Conservation (phyloP, 2,329 filamentous ascomycete species). For the Fusarium sp. region DNA sequence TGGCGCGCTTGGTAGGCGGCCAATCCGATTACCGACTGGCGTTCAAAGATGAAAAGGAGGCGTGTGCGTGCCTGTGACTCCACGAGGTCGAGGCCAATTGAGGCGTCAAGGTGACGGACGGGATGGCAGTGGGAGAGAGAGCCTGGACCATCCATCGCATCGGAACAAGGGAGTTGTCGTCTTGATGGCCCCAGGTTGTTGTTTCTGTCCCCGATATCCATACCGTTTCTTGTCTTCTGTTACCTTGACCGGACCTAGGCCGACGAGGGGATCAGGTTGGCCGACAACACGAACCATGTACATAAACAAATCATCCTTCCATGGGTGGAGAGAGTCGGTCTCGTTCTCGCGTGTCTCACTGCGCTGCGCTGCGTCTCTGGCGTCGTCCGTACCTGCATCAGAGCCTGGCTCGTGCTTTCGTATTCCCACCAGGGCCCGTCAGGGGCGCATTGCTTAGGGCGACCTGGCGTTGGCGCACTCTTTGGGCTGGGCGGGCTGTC, state of each 20-base stretch:
- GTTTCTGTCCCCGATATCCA: slow-evolving; percentile 8
- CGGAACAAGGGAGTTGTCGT: not conserved
- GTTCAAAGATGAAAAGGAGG: slow-evolving; percentile 3
- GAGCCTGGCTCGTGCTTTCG: slow-evolving; percentile 45
- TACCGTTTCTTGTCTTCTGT: slow-evolving; percentile 12
- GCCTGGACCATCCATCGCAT: not conserved
- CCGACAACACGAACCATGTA: slow-evolving; percentile 4
- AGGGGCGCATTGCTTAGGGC: slow-evolving; percentile 32
- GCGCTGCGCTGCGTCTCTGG: slow-evolving; percentile 17
- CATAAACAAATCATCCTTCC: slow-evolving; percentile 4
- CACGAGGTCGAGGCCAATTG: not conserved
- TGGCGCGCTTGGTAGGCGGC: not conserved
- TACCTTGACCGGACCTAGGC: not conserved
- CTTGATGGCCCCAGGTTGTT: not conserved
- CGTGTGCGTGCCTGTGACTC: not conserved
- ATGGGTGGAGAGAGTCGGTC: slow-evolving; percentile 11
- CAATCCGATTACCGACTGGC: not conserved
- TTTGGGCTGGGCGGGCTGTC: slow-evolving; percentile 12
- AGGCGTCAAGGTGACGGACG: not conserved
- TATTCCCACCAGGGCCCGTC: slow-evolving; percentile 36
- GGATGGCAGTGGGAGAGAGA: not conserved
- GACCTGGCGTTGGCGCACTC: slow-evolving; percentile 17
- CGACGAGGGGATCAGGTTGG: slow-evolving; percentile 21
- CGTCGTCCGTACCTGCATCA: slow-evolving; percentile 42
- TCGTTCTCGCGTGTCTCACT: slow-evolving; percentile 5